Percentiles rank a stretch among this genome's conserved stretches.
Evolutionary conservation across 345 rosid species (phyloP).

Genomic region (Lumnitzera racemosa): DNA sequence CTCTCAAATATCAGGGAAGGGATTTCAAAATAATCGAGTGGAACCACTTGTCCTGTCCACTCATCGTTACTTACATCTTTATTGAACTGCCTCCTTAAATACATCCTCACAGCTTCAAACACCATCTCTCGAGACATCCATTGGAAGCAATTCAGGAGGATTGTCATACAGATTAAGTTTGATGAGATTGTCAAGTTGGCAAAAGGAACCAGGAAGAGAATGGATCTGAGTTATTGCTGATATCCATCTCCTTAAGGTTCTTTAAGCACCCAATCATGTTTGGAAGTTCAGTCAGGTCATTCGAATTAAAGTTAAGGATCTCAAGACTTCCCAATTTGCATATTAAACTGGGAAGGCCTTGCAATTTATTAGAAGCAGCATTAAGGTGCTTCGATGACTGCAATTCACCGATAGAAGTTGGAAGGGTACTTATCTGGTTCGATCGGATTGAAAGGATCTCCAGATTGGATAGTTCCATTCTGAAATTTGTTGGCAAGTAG

Average conservation of each 20-base stretch:
- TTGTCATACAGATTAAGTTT: slow-evolving; percentile 59
- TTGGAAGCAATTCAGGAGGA: slow-evolving; percentile 54
- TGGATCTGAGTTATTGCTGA: slow-evolving; percentile 71
- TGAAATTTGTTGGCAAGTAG: slow-evolving; percentile 69
- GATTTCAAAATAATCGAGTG: slow-evolving; percentile 26
- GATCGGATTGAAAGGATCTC: slow-evolving; percentile 43
- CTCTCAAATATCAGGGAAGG: slow-evolving; percentile 37
- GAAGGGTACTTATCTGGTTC: slow-evolving; percentile 59
- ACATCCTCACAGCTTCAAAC: slow-evolving; percentile 49
- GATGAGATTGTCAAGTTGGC: slow-evolving; percentile 47
- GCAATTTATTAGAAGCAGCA: slow-evolving; percentile 63
- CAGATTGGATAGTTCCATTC: slow-evolving; percentile 46
- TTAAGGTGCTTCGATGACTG: slow-evolving; percentile 44
- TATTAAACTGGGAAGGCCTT: slow-evolving; percentile 46
- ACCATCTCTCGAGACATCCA: slow-evolving; percentile 45
- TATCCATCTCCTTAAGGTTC: slow-evolving; percentile 66
- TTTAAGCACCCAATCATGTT: slow-evolving; percentile 54
- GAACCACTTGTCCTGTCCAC: slow-evolving; percentile 31
- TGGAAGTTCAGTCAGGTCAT: slow-evolving; percentile 58
- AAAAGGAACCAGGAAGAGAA: slow-evolving; percentile 61
- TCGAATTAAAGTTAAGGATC: slow-evolving; percentile 59
- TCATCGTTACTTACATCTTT: slow-evolving; percentile 31
- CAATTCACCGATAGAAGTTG: slow-evolving; percentile 63
- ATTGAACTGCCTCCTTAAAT: slow-evolving; percentile 48
- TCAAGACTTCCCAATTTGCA: slow-evolving; percentile 58